These are phyloP conservation scores for Stramenopiles sp. DNA, from an alignment of 352 stramenopile species.

Conservation along the genomic window DNA sequence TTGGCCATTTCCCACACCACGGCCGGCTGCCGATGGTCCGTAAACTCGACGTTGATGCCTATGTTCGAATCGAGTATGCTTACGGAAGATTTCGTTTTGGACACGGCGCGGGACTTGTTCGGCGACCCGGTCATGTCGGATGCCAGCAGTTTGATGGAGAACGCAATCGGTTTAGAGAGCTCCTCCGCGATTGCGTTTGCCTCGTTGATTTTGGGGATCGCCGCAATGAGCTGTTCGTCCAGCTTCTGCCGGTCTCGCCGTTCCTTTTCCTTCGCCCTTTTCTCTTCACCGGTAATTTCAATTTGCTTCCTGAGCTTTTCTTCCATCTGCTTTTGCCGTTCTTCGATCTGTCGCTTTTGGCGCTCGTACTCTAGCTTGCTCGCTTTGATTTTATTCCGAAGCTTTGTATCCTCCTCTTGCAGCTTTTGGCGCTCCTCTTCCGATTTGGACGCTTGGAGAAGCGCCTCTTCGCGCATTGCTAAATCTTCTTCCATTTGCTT, in stretches of 20 bases:
- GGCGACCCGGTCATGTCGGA: too few species aligned
- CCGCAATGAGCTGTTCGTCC: constrained; percentile 48
- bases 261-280: constrained; percentile 47
- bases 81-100: constrained; percentile 32
- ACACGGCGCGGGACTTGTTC: constrained; percentile 21
- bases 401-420: constrained; percentile 36
- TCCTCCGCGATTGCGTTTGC: constrained; percentile 60
- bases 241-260: constrained; percentile 40
- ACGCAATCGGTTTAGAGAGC: constrained; percentile 37
- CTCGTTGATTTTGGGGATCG: constrained; percentile 54
- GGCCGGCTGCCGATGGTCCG: constrained; percentile 42
- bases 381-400: constrained; percentile 47
- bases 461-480: not conserved
- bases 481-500: not conserved
- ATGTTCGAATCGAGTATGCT: constrained; percentile 38
- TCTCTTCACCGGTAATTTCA: constrained; percentile 39
- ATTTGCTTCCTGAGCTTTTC: constrained; percentile 49
- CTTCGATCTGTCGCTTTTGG: constrained; percentile 39
- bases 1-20: constrained; percentile 49
- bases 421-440: constrained; percentile 36
- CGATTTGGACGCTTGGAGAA: not conserved
- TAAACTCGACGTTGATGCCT: constrained; percentile 48
- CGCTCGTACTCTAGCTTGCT: constrained; percentile 46
- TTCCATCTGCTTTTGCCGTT: constrained; percentile 39
- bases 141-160: constrained; percentile 43